Conservation (phyloP, 106 monocot genomes). For the Dioscorea zingiberensis region DNA sequence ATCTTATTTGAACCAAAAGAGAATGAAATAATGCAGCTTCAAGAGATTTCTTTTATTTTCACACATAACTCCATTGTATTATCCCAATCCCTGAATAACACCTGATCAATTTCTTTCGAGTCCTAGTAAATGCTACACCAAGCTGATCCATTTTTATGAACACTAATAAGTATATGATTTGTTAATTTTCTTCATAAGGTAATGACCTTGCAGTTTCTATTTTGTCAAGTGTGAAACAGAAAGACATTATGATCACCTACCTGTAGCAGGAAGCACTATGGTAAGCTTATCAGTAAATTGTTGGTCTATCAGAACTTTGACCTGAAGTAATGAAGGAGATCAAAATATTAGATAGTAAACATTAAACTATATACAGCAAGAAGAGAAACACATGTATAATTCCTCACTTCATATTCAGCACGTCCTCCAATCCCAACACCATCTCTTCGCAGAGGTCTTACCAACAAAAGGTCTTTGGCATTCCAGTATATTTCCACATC, state of each 20-base stretch:
- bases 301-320: slow-evolving; percentile 35
- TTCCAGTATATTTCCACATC: slow-evolving; percentile 82
- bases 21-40: too few species aligned
- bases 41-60: too few species aligned
- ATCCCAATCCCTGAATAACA: too few species aligned
- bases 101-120: too few species aligned
- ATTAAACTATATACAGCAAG: not conserved
- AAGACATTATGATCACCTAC: slow-evolving; percentile 25
- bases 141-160: not conserved
- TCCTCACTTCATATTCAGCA: slow-evolving; percentile 59
- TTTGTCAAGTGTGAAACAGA: not conserved
- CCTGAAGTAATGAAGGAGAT: slow-evolving; percentile 32
- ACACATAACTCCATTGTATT: too few species aligned
- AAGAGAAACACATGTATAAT: slow-evolving; percentile 1
- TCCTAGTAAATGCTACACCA: too few species aligned
- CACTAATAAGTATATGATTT: not conserved
- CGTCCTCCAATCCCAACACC: slow-evolving; percentile 33
- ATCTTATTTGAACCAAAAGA: too few species aligned
- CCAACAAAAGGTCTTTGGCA: slow-evolving; percentile 40
- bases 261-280: slow-evolving; percentile 74
- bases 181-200: not conserved
- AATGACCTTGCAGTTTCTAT: not conserved
- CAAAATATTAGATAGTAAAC: not conserved
- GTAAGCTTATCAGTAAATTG: slow-evolving; percentile 58
- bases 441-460: slow-evolving; percentile 32